phyloP scores from a whole-genome alignment of 495 filamentous ascomycete genomes.

The Penicillium cataractarum region DNA sequence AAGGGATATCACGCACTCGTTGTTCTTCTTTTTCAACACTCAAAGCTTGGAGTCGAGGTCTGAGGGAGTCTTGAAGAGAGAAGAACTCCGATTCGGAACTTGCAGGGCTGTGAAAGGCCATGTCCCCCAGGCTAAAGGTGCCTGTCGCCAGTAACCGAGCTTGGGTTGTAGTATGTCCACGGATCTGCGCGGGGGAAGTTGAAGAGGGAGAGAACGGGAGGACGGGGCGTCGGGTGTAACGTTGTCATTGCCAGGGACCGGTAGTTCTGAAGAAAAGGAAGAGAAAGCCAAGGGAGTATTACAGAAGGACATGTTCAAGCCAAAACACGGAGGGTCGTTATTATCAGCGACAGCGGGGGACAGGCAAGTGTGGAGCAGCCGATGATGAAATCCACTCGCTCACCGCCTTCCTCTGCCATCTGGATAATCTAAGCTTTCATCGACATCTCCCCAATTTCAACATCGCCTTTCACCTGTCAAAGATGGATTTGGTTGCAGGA shows the following conservation, averaged over 20 bases:
- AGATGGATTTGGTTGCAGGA: constrained; percentile 91
- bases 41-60: constrained; percentile 27
- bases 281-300: constrained; percentile 7
- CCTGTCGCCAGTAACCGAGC: constrained; percentile 3
- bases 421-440: background rate
- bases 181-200: constrained; percentile 9
- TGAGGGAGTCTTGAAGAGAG: background rate
- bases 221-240: constrained; percentile 1
- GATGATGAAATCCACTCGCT: constrained; percentile 28
- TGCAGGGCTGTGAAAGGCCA: constrained; percentile 24
- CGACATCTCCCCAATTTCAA: background rate
- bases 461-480: constrained; percentile 1
- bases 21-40: constrained; percentile 40
- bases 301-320: constrained; percentile 27
- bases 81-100: constrained; percentile 3
- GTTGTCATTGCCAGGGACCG: constrained; percentile 29
- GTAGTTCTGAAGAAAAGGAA: background rate
- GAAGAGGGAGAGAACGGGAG: background rate
- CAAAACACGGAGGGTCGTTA: constrained; percentile 13
- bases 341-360: constrained; percentile 21
- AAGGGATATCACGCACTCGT: constrained; percentile 37
- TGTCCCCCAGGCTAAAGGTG: constrained; percentile 22
- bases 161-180: constrained; percentile 8
- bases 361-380: constrained; percentile 11
- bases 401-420: constrained; percentile 25